Evolutionary conservation across 2,329 filamentous ascomycete genomes (phyloP).

Genomic region (Neurospora crassa): DNA sequence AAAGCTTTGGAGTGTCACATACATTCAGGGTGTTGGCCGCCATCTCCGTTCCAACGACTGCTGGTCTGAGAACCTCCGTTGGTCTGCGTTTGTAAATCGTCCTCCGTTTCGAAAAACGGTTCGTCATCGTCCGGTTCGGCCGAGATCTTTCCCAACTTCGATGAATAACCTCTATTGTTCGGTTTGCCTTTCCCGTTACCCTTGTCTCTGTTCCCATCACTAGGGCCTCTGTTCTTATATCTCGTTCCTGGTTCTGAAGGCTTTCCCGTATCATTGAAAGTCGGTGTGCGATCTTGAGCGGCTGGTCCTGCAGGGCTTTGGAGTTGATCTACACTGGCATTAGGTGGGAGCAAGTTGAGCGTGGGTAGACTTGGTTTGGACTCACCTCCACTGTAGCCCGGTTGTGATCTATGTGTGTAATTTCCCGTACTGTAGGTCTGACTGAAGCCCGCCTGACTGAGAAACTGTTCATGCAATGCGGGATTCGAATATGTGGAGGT

Average conservation of each 20-base stretch:
- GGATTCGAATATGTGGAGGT: not conserved
- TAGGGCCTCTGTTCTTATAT: not conserved
- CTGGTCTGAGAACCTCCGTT: not conserved
- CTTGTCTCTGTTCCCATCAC: not conserved
- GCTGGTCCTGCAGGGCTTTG: not conserved
- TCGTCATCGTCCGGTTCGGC: not conserved
- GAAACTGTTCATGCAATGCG: not conserved
- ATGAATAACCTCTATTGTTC: not conserved
- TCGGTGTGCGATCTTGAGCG: not conserved
- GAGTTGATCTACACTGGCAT: not conserved
- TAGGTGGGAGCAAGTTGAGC: not conserved
- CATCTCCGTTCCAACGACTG: slow-evolving; percentile 2
- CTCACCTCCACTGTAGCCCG: not conserved
- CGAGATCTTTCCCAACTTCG: not conserved
- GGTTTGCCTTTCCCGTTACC: not conserved
- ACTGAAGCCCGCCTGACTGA: not conserved
- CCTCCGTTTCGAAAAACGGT: not conserved
- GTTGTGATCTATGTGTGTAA: not conserved
- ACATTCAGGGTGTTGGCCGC: not conserved
- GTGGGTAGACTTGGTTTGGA: not conserved
- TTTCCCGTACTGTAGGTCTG: not conserved
- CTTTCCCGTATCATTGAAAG: slow-evolving; percentile 1
- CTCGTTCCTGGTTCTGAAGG: not conserved
- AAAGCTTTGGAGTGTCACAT: not conserved
- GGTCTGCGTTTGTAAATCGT: not conserved